Conservation (phyloP, 2,329 filamentous ascomycete genomes). For the Talaromyces rugulosus region DNA sequence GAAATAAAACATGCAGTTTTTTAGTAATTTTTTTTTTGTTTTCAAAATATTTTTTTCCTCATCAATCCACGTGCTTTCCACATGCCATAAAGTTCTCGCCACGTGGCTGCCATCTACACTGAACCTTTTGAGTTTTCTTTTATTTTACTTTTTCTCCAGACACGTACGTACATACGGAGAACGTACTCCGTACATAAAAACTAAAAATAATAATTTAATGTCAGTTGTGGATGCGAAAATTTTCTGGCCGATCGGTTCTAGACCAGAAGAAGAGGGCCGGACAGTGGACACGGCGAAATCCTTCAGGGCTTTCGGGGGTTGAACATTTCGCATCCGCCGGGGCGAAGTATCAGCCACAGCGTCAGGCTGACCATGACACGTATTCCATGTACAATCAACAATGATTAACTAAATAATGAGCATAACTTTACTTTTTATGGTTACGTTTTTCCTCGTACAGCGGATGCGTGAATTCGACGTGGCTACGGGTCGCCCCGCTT, state of each 20-base stretch:
- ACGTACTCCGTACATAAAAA: background rate
- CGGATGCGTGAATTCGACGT: background rate
- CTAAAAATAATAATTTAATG: background rate
- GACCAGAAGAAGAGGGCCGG: background rate
- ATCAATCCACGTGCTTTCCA: background rate
- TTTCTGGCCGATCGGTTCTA: background rate
- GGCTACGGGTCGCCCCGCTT: background rate
- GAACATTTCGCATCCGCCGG: too few relatives aligned
- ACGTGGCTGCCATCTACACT: background rate
- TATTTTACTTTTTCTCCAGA: too few relatives aligned
- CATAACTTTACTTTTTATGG: too few relatives aligned
- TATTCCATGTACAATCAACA: too few relatives aligned
- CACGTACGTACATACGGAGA: background rate
- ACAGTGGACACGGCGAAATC: background rate
- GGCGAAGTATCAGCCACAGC: background rate
- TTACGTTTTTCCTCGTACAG: background rate
- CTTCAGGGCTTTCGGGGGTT: too few relatives aligned
- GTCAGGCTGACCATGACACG: background rate
- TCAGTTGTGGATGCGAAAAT: background rate
- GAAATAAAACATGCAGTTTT: too few relatives aligned
- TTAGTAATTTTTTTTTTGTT: background rate
- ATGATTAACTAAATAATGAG: too few relatives aligned
- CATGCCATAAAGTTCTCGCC: background rate
- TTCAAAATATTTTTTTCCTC: too few relatives aligned
- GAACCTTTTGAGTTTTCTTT: background rate